phyloP scores from a whole-genome alignment of 2,329 filamentous ascomycete genomes.

The Cordyceps cateniannulata region DNA sequence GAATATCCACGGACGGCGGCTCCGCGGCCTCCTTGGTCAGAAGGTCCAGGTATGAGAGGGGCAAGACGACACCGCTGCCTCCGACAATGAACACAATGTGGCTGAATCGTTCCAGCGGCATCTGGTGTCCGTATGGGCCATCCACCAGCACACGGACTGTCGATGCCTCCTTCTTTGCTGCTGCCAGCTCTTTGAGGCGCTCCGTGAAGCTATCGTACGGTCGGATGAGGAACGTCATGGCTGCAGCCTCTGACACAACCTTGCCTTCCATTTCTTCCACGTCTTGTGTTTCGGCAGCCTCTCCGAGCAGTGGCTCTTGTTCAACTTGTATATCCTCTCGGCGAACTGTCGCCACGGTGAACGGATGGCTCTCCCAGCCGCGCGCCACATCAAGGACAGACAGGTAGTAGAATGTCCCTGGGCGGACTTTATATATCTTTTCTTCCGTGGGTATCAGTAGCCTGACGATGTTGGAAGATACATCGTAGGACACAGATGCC shows the following conservation, averaged over 20 bases:
- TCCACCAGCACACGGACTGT: constrained; percentile 34
- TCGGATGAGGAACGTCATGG: constrained; percentile 37
- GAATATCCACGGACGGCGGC: constrained; percentile 21
- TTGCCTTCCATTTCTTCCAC: constrained; percentile 7
- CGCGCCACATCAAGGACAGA: constrained; percentile 32
- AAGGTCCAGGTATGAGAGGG: constrained; percentile 31
- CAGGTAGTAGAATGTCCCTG: constrained; percentile 41
- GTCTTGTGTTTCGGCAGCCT: background rate
- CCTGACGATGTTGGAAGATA: constrained; percentile 34
- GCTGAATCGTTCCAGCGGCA: constrained; percentile 31
- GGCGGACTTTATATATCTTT: constrained; percentile 27
- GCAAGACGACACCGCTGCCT: constrained; percentile 38
- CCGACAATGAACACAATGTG: constrained; percentile 38
- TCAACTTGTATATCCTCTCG: constrained; percentile 24
- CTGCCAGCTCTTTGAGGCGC: constrained; percentile 28
- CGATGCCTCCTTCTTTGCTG: constrained; percentile 15
- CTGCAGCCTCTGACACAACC: background rate
- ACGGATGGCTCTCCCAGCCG: constrained; percentile 45
- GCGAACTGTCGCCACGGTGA: constrained; percentile 34
- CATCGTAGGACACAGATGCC: constrained; percentile 29
- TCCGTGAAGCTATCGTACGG: constrained; percentile 40
- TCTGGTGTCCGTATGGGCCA: constrained; percentile 38
- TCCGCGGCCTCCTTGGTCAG: constrained; percentile 17
- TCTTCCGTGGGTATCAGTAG: constrained; percentile 30
- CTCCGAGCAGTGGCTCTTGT: constrained; percentile 26